Evolutionary conservation across 164 flowering plant genomes (phyloP), one percentile per base, ranked within the genome.

Genomic region (Vitis rupestris): DNA sequence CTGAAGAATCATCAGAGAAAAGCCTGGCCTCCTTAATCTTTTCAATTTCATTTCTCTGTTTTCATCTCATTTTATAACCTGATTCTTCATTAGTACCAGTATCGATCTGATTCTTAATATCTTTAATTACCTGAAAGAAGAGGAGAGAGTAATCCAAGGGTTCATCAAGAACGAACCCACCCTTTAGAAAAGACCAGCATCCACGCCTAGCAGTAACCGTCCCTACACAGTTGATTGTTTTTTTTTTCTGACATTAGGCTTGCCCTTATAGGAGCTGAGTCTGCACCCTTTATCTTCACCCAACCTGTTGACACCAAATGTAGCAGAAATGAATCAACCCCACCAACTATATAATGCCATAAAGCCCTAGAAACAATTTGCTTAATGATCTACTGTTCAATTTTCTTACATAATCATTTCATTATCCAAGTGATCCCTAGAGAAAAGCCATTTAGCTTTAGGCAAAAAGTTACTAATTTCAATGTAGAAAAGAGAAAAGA

Each of bases 111-210:
- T 37, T 37, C 44, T 37, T 37, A 2, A 37, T 6, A 37, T 37
- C 44, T 37, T 37, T 37, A 37, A 37, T 50, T 76, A 88, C 98
- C 90, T 86, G 85, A 70, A 95, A 85, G 49, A 70, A 76, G 8
- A 94, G 71, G 7, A 73, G 68, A 11, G 94, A 78, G 4, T 57
- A 60, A 8, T 71, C 61, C 4, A 90, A 81, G 0, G 93, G 76
- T 3, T 90, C 82, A 59, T 78, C 65, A 2, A 90, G 70, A 60
- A 78, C 79, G 63, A 95, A 92, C 17, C 99, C 99, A 57, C 99
- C 99, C 75, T 95, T 92, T 64, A 91, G 97, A 78, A 94, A 94
- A 17, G 99, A 90, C 99, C 99, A 94, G 76, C 99, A 94, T 4
- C 88, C 97, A 44, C 23, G 48, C 67, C 72, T 82, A 0, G 95